Percentiles rank a stretch among this genome's conserved stretches.
Conservation (phyloP, 2,329 filamentous ascomycete genomes). For the Zymoseptoria ardabiliae region DNA sequence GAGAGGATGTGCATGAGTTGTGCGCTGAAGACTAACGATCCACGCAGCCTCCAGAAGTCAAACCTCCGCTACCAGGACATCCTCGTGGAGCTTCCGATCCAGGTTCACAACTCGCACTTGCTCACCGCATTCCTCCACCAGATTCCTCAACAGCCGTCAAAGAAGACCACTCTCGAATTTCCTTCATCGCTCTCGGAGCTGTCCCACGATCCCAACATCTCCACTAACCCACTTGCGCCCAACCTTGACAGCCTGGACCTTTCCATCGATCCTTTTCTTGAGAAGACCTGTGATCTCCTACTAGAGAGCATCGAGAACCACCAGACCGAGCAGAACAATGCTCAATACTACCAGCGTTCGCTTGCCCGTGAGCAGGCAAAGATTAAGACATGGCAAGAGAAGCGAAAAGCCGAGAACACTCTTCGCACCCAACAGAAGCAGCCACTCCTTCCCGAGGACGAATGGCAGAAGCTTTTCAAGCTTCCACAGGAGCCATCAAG, state of each 20-base stretch:
- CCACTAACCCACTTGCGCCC: constrained; percentile 63
- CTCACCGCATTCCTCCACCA: constrained; percentile 94
- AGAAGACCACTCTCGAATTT: constrained; percentile 57
- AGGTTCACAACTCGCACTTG: constrained; percentile 93
- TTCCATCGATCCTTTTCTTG: constrained; percentile 91
- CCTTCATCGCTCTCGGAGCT: constrained; percentile 75
- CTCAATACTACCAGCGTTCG: constrained; percentile 93
- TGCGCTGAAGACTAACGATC: constrained; percentile 18
- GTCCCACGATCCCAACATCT: constrained; percentile 54
- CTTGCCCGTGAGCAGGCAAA: constrained; percentile 90
- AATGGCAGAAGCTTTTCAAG: constrained; percentile 98
- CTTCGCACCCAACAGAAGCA: constrained; percentile 81
- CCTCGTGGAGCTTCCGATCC: constrained; percentile 79
- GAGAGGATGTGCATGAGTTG: not conserved
- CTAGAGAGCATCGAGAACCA: constrained; percentile 96
- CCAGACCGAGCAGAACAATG: constrained; percentile 98
- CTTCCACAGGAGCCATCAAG: constrained; percentile 89
- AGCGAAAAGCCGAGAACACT: constrained; percentile 93
- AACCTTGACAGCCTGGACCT: constrained; percentile 87
- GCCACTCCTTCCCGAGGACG: constrained; percentile 80
- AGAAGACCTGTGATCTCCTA: constrained; percentile 95
- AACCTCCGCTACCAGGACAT: constrained; percentile 92
- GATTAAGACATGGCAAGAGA: constrained; percentile 92
- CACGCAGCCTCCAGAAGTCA: constrained; percentile 76
- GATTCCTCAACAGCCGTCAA: constrained; percentile 61